Evolutionary conservation across 768 basidiomycete genomes (phyloP), one percentile per base, ranked within the genome.

Genomic region (Tylopilus subfusipes): DNA sequence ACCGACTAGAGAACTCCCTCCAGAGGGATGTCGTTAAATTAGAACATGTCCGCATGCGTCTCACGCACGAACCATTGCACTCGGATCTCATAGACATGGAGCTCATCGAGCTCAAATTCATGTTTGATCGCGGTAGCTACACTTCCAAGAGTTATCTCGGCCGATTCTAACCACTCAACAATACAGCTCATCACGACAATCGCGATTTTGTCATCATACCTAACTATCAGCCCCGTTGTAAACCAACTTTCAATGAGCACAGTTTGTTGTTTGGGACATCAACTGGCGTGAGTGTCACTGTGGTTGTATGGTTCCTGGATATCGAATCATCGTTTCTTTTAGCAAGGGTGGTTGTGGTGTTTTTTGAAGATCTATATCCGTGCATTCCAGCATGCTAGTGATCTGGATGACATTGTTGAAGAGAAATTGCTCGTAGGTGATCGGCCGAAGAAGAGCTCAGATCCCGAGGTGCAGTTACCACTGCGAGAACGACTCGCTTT

Each of bases 21-120:
- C 89, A 93, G 67, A 81, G 91, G 24, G 90, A 93, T 58, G 77
- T 88, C 16, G 78, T 88, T 58, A 88, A 90, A 65, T 73, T 94
- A 59, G 93, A 96, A 66, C 84, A 93, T 63, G 79, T 93, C 33
- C 82, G 92, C 50, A 92, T 93, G 86, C 83, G 88, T 19, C 72
- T 93, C 13, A 74, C 85, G 1, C 87, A 91, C 50, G 93, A 93
- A 66, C 73, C 76, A 18, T 76, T 90, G 49, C 81, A 75, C 42
- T 77, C 85, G 9, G 88, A 91, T 56, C 73, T 88, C 46, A 79
- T 91, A 56, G 88, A 90, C 57, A 84, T 87, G 80, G 90, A 93
- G 64, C 76, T 93, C 30, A 86, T 90, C 54, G 90, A 92, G 59
- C 73, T 93, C 51, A 90, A 88, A 64, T 89, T 92, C 65, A 82